Evolutionary conservation across 1,284 basidiomycete species (phyloP).

Genomic region (Mycena citricolor): DNA sequence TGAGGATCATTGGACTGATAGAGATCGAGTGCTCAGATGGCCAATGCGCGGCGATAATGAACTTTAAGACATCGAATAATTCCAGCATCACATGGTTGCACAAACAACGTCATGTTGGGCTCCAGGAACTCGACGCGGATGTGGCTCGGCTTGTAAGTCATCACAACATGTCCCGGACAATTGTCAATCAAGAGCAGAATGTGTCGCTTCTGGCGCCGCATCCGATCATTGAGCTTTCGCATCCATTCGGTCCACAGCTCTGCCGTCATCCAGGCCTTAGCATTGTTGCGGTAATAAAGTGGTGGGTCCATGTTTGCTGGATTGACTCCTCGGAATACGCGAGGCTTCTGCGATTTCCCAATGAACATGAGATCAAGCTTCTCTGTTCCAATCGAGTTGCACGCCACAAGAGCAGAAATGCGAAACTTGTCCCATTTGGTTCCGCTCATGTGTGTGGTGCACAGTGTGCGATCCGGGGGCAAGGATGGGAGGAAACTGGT

Average conservation of each 20-base stretch:
- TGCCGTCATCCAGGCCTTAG: slow-evolving; percentile 37
- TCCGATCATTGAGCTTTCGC: slow-evolving; percentile 27
- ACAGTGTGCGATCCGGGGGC: slow-evolving; percentile 32
- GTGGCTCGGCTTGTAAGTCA: slow-evolving; percentile 25
- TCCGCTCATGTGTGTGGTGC: slow-evolving; percentile 29
- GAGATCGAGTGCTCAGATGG: slow-evolving; percentile 32
- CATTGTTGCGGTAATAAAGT: slow-evolving; percentile 32
- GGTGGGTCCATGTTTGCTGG: slow-evolving; percentile 9
- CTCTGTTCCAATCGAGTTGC: slow-evolving; percentile 33
- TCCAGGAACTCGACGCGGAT: slow-evolving; percentile 28
- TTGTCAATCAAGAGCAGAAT: slow-evolving; percentile 35
- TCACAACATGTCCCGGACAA: slow-evolving; percentile 31
- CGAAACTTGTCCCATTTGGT: slow-evolving; percentile 33
- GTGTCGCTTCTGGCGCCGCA: slow-evolving; percentile 26
- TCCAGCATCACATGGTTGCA: slow-evolving; percentile 32
- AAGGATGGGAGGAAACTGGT: slow-evolving; percentile 32
- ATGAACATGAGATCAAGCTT: slow-evolving; percentile 32
- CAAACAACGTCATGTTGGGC: slow-evolving; percentile 30
- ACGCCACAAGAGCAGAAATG: slow-evolving; percentile 29
- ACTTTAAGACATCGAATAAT: slow-evolving; percentile 31
- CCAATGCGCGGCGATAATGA: slow-evolving; percentile 22
- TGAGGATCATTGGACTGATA: slow-evolving; percentile 32
- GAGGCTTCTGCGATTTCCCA: slow-evolving; percentile 32
- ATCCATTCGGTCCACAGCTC: slow-evolving; percentile 33
- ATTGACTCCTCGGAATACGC: slow-evolving; percentile 28